Evolutionary conservation across 352 stramenopile species (phyloP), one percentile per base, ranked within the genome.

Genomic region (Globisporangium megalacanthum): DNA sequence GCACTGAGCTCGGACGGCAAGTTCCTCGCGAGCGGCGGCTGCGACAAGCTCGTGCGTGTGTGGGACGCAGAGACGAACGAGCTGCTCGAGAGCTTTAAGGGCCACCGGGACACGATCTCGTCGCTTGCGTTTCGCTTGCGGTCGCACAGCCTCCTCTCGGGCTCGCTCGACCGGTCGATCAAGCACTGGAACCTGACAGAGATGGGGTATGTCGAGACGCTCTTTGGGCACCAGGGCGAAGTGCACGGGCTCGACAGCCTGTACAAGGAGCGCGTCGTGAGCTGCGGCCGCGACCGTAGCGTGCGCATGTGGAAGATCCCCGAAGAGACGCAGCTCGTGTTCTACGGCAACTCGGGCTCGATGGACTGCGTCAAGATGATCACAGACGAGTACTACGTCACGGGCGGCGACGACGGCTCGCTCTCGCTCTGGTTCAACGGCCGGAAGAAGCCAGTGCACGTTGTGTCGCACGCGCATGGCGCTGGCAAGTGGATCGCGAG

Each of bases 101-200:
- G 89, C 17, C 93, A 98, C 54, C 86, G 91, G 37, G 92, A 98
- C 54, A 72, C 88, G 7, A 79, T 98, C 14, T 92, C 91, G 42
- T 70, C 79, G 42, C 60, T 98, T 14, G 70, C 73, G 8, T 98
- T 98, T 68, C 85, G 89, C 25, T 64, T 90, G 66, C 83, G 88
- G 22, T 95, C 89, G 35, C 78, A 96, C 58, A 87, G 79, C 60
- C 72, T 98, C 46, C 98, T 97, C 70, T 97, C 88, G 0, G 89
- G 87, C 9, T 98, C 92, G 55, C 62, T 96, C 22, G 93, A 98
- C 60, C 85, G 92, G 45, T 95, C 80, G 29, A 88, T 97, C 54
- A 97, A 98, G 71, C 86, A 97, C 68, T 98, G 93, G 94, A 97
- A 97, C 77, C 75, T 98, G 46, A 96, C 84, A 4, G 91, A 98